Evolutionary conservation across 2,329 filamentous ascomycete species (phyloP), one percentile per base, ranked within the genome.

Genomic region (Plenodomus lindquistii): DNA sequence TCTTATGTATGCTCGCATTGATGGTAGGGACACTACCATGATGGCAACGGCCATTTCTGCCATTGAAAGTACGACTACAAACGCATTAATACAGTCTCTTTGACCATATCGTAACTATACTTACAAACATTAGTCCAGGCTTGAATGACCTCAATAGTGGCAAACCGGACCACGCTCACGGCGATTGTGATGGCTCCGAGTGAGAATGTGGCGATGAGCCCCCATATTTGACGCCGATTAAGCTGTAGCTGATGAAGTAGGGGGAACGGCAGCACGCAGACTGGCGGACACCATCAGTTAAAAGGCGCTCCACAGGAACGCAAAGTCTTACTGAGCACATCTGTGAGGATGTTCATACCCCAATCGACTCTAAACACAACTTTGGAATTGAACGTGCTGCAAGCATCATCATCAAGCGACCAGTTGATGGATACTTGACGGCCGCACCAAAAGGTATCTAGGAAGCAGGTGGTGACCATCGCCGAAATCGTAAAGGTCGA

Each of bases 11-110:
- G 55, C 50, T 48, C 61, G 43, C 52, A 65, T 59, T 2, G 62
- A 59, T 9, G 62, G 62, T 2, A 64, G 44, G 1, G 59, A 60
- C 6, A 60, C 59, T 8, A 65, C 61, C 50, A 65, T 65, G 17
- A 65, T 63, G 4, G 61, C 60, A 21, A 59, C 61, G 11, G 59
- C 47, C 48, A 62, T 57, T 45, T 65, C 62, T n/a, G 62, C 54
- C 61, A 64, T 63, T 10, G 55, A 59, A 11, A 62, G 59, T 0
- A 65, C 59, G 17, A 54, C 62, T 65, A 35, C 7, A 22, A 4
- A 10, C 13, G 16, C 9, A 37, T 56, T 36, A 57, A 41, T 41
- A 16, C 13, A 35, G 19, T 18, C 18, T 3, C n/a, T n/a, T n/a
- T n/a, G n/a, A n/a, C n/a, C n/a, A n/a, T n/a, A n/a, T n/a, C n/a